phyloP scores from a whole-genome alignment of 176 grass and related monocot genomes.

The Ampelocalamus luodianensis region DNA sequence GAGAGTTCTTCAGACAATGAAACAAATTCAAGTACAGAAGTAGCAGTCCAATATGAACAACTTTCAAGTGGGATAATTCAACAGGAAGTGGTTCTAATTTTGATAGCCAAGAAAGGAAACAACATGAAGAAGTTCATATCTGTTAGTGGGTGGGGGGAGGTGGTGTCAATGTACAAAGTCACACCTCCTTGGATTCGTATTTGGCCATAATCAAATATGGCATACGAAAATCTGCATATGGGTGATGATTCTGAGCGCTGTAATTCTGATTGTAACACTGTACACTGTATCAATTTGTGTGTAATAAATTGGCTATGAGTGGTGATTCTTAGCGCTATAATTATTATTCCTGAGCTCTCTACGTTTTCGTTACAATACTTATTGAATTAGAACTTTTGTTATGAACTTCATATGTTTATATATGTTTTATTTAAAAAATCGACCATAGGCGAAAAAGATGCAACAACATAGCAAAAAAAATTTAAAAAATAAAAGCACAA shows the following conservation, averaged over 20 bases:
- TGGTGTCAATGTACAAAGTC: too few relatives aligned
- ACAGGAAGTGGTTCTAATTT: constrained; percentile 1
- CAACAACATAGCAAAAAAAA: too few relatives aligned
- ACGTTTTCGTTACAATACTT: too few relatives aligned
- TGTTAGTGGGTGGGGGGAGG: constrained; percentile 31
- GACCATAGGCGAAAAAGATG: too few relatives aligned
- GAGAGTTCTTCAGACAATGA: constrained; percentile 33
- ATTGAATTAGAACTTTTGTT: too few relatives aligned
- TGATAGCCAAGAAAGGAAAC: constrained; percentile 30
- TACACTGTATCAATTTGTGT: not conserved
- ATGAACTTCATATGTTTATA: too few relatives aligned
- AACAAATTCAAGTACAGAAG: not conserved
- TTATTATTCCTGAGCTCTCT: too few relatives aligned
- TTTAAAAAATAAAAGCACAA: too few relatives aligned
- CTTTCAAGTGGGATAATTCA: constrained; percentile 38
- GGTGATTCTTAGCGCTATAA: too few relatives aligned
- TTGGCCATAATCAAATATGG: not conserved
- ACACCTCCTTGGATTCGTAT: not conserved
- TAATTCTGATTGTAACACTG: not conserved
- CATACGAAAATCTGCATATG: not conserved
- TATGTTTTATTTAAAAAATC: too few relatives aligned
- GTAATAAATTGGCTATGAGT: not conserved
- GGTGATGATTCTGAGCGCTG: too few relatives aligned
- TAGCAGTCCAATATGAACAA: constrained; percentile 38
- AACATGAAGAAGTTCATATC: constrained; percentile 41